phyloP scores from a whole-genome alignment of 371 early-diverging fungal genomes.

The Circinella umbellata region DNA sequence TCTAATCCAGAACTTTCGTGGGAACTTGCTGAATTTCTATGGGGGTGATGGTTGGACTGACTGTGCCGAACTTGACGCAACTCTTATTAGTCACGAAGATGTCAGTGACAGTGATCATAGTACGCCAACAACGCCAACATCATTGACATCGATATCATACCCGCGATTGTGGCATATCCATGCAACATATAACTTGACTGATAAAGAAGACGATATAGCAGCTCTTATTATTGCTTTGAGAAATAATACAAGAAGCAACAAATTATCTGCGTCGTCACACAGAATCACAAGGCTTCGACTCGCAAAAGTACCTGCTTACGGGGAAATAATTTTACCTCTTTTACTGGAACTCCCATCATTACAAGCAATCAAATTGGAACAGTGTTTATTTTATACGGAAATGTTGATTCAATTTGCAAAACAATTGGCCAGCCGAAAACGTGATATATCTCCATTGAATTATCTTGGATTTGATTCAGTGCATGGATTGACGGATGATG shows the following conservation, averaged over 20 bases:
- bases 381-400: background rate
- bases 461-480: background rate
- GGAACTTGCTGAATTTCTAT: background rate
- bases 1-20: conserved; percentile 5
- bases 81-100: background rate
- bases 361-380: background rate
- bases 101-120: background rate
- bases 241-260: background rate
- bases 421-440: background rate
- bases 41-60: background rate
- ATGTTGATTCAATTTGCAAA: background rate
- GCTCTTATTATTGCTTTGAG: background rate
- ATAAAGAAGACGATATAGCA: background rate
- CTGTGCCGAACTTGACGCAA: background rate
- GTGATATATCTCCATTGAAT: background rate
- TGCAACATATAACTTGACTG: background rate
- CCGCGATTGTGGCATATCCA: conserved; percentile 4
- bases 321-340: conserved; percentile 1
- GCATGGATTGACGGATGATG: background rate
- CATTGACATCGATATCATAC: background rate
- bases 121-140: background rate
- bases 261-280: background rate
- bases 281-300: conserved; percentile 1
- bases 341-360: background rate
- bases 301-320: background rate